Base-by-base conservation (phyloP, 2,329 filamentous ascomycete genomes). In the Xylariaceae sp. region DNA sequence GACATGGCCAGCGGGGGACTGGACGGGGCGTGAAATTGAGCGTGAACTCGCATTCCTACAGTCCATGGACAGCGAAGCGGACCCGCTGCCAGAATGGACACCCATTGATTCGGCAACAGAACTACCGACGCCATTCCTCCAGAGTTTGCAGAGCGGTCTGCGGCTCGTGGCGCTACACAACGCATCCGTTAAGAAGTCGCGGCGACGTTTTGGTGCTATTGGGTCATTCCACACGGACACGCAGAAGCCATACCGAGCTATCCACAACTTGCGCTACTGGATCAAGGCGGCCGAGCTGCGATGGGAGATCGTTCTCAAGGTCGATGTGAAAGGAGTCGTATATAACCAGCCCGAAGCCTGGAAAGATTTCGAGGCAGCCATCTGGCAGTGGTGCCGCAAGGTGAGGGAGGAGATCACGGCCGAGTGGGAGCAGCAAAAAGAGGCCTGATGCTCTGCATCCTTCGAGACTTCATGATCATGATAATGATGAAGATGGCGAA, bases 261-360 rank as follows among this genome's bases (percentile, higher is more conserved):
- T 92, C 2, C 94, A 99, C 67, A 99, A 99, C 73, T 80, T 99
- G 62, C 85, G 92, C 47, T 99, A 89, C 78, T 99, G 94, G 93
- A 84, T 89, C 75, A 99, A 99, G 77, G 94, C 93, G 1, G 92
- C 92, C 6, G 92, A 99, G 76, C 80, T 97, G 60, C 86, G 94
- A 57, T 99, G 93, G 87, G 94, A 97, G 75, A 84, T 92, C 45
- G 83, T 89, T 66, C 79, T 97, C 55, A 84, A 88, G 64, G 81
- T 96, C 56, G 91, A 97, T 70, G 90, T 93, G 18, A 87, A 95
- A 74, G 91, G 88, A 34, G 83, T 97, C 6, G 92, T 96, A 18
- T 88, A 92, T 70, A 88, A 87, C 61, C 80, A 83, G 53, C 81
- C 81, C 1, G 80, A 84, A 56, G 85, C 86, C 10, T 97, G 92